Base-by-base conservation (phyloP, 148 eudicot genomes). In the Heliosperma pusillum region DNA sequence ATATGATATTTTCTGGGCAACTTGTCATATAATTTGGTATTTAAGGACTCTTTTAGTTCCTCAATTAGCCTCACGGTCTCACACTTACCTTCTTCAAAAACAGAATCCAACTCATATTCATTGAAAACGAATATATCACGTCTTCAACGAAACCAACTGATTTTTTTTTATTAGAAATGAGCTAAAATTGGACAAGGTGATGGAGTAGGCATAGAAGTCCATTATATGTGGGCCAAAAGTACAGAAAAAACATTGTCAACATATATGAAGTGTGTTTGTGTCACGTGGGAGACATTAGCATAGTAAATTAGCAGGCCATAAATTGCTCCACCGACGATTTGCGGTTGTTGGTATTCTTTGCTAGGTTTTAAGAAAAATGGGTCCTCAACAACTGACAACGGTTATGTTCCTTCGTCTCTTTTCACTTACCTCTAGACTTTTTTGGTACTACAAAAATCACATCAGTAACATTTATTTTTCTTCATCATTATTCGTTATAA, bases 271-370 rank as follows among this genome's bases (percentile, higher is more conserved):
- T 24, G 10, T 13, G 10, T 2, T 6, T 20, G 0, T 27, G 5
- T 13, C 15, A 64, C 68, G 44, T 64, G 42, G 33, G 30, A 11
- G 19, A 59, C 36, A 64, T 11, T 27, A 3, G 15, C 26, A 22
- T 22, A 8, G n/a, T n/a, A n/a, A n/a, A n/a, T n/a, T n/a, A n/a
- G 13, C 5, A 8, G 66, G 33, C 66, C 25, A 9, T 47, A 47
- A 50, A 50, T 36, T 21, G 24, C 61, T 22, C 72, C 78, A 67
- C 72, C 78, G 78, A 75, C 78, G 72, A 0, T 36, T 56, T 75
- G 42, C 42, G 3, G 59, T 19, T 25, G 10, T 36, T 64, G 50
- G 61, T 19, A 12, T 16, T n/a, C n/a, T n/a, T n/a, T 11, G n/a
- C 22, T 59, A 21, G 21, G 3, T 21, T 59, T 47, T 47, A 47